These are phyloP conservation scores for Botrytis squamosa DNA, from an alignment of 2,329 filamentous ascomycete species.

Conservation along the genomic window DNA sequence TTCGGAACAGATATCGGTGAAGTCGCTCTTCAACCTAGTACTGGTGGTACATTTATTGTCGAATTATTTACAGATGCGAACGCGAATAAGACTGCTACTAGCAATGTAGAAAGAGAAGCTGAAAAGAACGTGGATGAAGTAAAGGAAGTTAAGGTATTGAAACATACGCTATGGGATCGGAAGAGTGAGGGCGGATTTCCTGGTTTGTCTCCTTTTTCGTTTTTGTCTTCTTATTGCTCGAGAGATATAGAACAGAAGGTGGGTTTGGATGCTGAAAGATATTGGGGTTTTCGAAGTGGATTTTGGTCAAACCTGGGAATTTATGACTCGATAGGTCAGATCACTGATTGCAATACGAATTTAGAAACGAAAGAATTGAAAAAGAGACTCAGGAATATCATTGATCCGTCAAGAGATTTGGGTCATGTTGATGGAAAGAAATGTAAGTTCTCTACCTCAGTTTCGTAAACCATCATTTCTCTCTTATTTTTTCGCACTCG, in stretches of 20 bases:
- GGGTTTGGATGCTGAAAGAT: background rate
- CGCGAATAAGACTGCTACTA: background rate
- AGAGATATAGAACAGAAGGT: background rate
- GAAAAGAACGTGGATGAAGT: constrained; percentile 25
- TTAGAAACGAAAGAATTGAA: constrained; percentile 21
- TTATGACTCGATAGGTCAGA: background rate
- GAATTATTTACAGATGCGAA: constrained; percentile 50
- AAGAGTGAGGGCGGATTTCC: constrained; percentile 87
- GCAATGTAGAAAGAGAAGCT: background rate
- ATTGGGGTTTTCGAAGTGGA: background rate
- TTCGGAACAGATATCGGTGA: constrained; percentile 83
- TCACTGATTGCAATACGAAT: background rate
- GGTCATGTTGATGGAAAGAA: constrained; percentile 71
- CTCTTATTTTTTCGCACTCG: background rate
- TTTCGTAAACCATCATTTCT: background rate
- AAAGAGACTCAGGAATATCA: constrained; percentile 65
- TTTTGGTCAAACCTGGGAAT: background rate
- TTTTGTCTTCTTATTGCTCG: background rate
- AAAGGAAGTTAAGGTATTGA: constrained; percentile 38
- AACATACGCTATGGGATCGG: constrained; percentile 79
- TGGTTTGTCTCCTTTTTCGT: constrained; percentile 43
- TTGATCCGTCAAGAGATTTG: constrained; percentile 74
- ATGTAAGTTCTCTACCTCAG: constrained; percentile 6
- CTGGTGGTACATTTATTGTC: constrained; percentile 80
- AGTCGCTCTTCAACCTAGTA: constrained; percentile 80